phyloP scores from a whole-genome alignment of 2,329 filamentous ascomycete genomes.

The Phyllosticta citribraziliensis region DNA sequence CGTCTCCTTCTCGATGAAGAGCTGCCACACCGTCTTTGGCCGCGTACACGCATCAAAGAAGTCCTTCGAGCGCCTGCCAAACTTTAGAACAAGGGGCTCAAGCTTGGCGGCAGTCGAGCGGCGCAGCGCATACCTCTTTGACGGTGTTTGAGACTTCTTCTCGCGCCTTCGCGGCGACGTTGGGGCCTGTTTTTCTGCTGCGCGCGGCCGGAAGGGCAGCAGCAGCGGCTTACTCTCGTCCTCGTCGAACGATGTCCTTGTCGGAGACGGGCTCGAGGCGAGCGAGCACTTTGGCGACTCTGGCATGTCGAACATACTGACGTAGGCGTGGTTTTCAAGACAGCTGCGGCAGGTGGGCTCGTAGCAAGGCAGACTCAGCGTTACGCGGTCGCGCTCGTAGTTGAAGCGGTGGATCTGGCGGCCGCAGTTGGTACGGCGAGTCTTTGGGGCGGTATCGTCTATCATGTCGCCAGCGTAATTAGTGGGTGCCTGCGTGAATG shows the following conservation, averaged over 20 bases:
- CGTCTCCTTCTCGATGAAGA: not conserved
- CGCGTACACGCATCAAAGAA: not conserved
- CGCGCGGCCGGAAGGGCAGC: not conserved
- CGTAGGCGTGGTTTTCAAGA: not conserved
- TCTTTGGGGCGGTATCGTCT: not conserved
- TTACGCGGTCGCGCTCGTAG: not conserved
- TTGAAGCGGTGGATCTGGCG: constrained; percentile 2
- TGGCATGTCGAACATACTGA: not conserved
- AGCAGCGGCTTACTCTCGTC: not conserved
- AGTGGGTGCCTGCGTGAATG: not conserved
- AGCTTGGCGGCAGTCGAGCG: not conserved
- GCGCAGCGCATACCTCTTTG: not conserved
- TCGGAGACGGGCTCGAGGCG: not conserved
- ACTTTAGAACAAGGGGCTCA: not conserved
- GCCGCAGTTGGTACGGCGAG: constrained; percentile 4
- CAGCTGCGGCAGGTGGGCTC: constrained; percentile 1
- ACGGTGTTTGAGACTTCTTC: not conserved
- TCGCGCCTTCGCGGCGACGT: not conserved
- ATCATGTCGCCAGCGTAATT: not conserved
- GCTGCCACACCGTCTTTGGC: not conserved
- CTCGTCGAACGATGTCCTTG: not conserved
- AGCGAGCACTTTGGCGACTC: not conserved
- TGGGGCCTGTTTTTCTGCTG: not conserved
- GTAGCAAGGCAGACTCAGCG: not conserved
- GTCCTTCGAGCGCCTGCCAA: not conserved